phyloP scores from a whole-genome alignment of 2,329 filamentous ascomycete species.

The Stenocarpella maydis region DNA sequence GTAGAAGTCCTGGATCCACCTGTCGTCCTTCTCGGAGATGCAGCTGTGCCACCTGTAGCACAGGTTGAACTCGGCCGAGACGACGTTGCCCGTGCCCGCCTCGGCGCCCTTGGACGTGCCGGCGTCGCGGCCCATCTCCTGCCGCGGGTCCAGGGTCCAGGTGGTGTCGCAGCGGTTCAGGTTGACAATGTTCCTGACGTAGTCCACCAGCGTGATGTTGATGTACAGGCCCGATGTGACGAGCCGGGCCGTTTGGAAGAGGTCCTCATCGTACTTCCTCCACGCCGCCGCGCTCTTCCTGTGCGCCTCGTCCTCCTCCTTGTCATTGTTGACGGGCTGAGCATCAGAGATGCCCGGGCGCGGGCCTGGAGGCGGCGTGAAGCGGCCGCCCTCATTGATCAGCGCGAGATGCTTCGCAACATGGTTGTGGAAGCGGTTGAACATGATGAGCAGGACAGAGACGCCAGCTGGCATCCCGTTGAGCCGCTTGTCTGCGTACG shows the following conservation, averaged over 20 bases:
- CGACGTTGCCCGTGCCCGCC: conserved; percentile 80
- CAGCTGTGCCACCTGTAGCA: conserved; percentile 89
- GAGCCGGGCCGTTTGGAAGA: conserved; percentile 82
- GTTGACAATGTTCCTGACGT: conserved; percentile 73
- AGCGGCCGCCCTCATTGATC: conserved; percentile 88
- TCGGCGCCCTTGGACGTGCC: conserved; percentile 67
- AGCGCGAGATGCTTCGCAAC: conserved; percentile 78
- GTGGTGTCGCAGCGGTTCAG: conserved; percentile 76
- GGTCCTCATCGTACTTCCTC: conserved; percentile 77
- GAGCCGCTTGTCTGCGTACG: conserved; percentile 75
- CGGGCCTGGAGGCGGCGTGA: conserved; percentile 66
- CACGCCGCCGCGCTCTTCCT: conserved; percentile 62
- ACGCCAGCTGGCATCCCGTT: conserved; percentile 77
- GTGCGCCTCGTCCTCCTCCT: conserved; percentile 48
- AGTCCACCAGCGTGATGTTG: conserved; percentile 80
- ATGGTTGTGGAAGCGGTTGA: conserved; percentile 88
- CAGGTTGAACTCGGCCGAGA: conserved; percentile 89
- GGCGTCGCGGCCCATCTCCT: conserved; percentile 66
- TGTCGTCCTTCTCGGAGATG: conserved; percentile 77
- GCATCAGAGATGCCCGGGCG: conserved; percentile 8
- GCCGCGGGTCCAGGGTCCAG: conserved; percentile 82
- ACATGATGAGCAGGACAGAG: conserved; percentile 77
- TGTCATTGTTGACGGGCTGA: conserved; percentile 33
- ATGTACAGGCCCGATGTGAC: conserved; percentile 79
- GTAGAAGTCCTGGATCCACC: conserved; percentile 80